These are phyloP conservation scores for Vaccinium vitisidaea DNA, from an alignment of 148 eudicot species.

Conservation along the genomic window DNA sequence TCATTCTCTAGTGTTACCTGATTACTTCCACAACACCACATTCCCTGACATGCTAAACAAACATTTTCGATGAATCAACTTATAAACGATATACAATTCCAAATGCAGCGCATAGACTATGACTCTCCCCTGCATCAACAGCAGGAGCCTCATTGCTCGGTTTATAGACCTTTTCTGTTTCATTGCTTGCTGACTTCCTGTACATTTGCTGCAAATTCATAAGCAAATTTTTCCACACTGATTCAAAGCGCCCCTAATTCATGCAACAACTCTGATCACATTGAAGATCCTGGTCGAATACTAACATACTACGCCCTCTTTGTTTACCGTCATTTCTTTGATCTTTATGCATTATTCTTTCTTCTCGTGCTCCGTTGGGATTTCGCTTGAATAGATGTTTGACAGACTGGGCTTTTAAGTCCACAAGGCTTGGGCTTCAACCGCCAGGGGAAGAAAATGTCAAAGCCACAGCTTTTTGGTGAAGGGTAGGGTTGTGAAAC, in stretches of 20 bases:
- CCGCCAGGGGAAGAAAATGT: conserved; percentile 58
- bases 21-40: background rate
- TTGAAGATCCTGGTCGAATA: background rate
- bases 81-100: background rate
- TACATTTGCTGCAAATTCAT: background rate
- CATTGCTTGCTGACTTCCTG: background rate
- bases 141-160: background rate
- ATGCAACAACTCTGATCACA: background rate
- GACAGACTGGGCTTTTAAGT: conserved; percentile 43
- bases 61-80: background rate
- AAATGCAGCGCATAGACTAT: too few species aligned
- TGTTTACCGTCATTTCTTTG: background rate
- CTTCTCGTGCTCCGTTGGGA: conserved; percentile 28
- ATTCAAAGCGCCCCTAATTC: background rate
- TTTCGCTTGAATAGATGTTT: conserved; percentile 29
- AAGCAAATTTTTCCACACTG: background rate
- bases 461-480: conserved; percentile 56
- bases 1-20: background rate
- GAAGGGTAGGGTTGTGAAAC: conserved; percentile 22
- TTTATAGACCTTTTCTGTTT: background rate
- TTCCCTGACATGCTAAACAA: background rate
- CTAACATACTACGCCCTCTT: background rate
- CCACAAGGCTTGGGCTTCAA: conserved; percentile 47
- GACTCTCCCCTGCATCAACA: background rate
- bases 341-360: conserved; percentile 12